Evolutionary conservation across 441 rosid species (phyloP).

Genomic region (Omphalea diandra): DNA sequence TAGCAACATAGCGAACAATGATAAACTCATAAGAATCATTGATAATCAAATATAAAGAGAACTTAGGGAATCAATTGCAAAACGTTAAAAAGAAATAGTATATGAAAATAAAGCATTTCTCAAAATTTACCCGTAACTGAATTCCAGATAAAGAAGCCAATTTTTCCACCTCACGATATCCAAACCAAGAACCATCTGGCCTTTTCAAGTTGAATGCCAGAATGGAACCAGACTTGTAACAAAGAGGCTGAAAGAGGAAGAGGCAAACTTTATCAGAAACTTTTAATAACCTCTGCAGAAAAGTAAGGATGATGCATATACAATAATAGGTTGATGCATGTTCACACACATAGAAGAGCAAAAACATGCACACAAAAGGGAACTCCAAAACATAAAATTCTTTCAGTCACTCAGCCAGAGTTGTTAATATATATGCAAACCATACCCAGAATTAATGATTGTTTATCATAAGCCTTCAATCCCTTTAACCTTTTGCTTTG

Average conservation of each 20-base stretch:
- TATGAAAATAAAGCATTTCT: slow-evolving; percentile 18
- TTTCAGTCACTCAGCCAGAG: neutral
- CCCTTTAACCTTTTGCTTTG: neutral
- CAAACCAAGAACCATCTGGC: slow-evolving; percentile 94
- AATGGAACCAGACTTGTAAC: slow-evolving; percentile 54
- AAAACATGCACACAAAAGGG: too few relatives aligned
- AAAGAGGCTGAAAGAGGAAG: slow-evolving; percentile 37
- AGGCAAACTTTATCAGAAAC: slow-evolving; percentile 23
- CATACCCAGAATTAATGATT: neutral
- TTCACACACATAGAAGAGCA: too few relatives aligned
- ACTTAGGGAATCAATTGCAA: neutral
- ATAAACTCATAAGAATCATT: neutral
- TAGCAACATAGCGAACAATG: neutral
- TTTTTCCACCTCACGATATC: slow-evolving; percentile 92
- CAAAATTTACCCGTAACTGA: slow-evolving; percentile 82
- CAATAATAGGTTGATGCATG: neutral
- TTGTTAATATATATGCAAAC: neutral
- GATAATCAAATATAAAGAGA: neutral
- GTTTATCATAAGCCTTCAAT: neutral
- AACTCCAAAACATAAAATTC: neutral
- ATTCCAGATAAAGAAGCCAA: slow-evolving; percentile 90
- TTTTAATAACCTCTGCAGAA: neutral
- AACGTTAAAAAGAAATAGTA: neutral
- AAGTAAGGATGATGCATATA: neutral
- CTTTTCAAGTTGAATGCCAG: slow-evolving; percentile 88